These are phyloP conservation scores for Gracilaria gracilis DNA, from an alignment of 23 red algal genomes.

Conservation along the genomic window DNA sequence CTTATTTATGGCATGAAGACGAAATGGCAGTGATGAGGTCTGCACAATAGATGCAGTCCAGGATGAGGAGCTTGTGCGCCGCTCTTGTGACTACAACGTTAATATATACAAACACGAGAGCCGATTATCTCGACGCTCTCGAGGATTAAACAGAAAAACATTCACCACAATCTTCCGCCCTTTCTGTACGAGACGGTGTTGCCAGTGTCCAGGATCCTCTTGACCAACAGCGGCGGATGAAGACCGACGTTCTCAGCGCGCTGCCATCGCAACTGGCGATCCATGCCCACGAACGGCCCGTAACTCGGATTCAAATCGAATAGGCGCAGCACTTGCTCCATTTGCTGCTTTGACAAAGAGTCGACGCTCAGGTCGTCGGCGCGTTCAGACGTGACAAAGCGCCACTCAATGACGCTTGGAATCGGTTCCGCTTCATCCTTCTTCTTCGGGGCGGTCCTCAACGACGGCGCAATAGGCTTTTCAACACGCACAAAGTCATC, in stretches of 20 bases:
- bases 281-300: conserved; percentile 80
- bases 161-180: conserved; percentile 3
- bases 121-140: neutral
- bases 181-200: neutral
- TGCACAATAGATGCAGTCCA: neutral
- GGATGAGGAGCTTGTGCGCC: neutral
- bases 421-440: neutral
- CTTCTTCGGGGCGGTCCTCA: neutral
- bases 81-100: neutral
- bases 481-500: conserved; percentile 15
- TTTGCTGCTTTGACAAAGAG: conserved; percentile 26
- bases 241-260: conserved; percentile 53
- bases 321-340: conserved; percentile 66
- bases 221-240: conserved; percentile 49
- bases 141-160: neutral
- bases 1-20: conserved; percentile 69
- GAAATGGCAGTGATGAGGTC: conserved; percentile 68
- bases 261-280: conserved; percentile 67
- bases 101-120: neutral
- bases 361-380: neutral
- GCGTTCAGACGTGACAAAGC: neutral
- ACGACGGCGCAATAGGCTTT: neutral
- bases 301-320: conserved; percentile 78
- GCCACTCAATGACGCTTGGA: neutral
- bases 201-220: conserved; percentile 38